Percentiles rank a stretch among this genome's conserved stretches.
These are phyloP conservation scores for Nissolia schottii DNA, from an alignment of 306 rosid genomes.

Conservation along the genomic window DNA sequence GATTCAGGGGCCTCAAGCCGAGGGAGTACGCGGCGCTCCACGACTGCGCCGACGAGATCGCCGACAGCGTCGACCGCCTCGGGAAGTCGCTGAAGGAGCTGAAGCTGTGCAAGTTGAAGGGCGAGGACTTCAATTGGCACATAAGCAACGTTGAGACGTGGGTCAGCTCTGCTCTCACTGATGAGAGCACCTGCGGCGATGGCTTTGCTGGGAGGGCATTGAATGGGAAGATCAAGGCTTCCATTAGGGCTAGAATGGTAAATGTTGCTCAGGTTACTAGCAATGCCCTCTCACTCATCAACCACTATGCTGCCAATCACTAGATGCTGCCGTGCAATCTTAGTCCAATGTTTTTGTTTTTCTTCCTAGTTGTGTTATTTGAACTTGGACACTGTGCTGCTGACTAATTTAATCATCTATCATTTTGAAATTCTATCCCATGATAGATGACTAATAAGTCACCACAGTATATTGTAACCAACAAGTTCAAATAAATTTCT, in stretches of 20 bases:
- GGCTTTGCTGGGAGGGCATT: slow-evolving; percentile 36
- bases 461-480: too few species aligned
- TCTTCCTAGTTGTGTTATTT: too few species aligned
- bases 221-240: slow-evolving; percentile 19
- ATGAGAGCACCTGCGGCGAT: slow-evolving; percentile 36
- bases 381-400: too few species aligned
- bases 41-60: slow-evolving; percentile 37
- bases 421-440: too few species aligned
- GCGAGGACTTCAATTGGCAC: slow-evolving; percentile 40
- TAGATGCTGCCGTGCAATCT: background rate
- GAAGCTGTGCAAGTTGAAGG: slow-evolving; percentile 21
- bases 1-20: slow-evolving; percentile 19
- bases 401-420: too few species aligned
- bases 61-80: slow-evolving; percentile 36
- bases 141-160: slow-evolving; percentile 50
- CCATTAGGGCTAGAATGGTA: slow-evolving; percentile 28
- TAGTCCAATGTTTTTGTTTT: background rate
- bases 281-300: slow-evolving; percentile 41
- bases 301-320: slow-evolving; percentile 34
- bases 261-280: slow-evolving; percentile 48
- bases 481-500: too few species aligned
- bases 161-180: slow-evolving; percentile 42
- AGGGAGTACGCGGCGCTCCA: slow-evolving; percentile 28
- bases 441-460: too few species aligned
- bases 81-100: slow-evolving; percentile 31